Base-by-base conservation (phyloP, 2,329 filamentous ascomycete genomes). In the Blastomyces parvus region DNA sequence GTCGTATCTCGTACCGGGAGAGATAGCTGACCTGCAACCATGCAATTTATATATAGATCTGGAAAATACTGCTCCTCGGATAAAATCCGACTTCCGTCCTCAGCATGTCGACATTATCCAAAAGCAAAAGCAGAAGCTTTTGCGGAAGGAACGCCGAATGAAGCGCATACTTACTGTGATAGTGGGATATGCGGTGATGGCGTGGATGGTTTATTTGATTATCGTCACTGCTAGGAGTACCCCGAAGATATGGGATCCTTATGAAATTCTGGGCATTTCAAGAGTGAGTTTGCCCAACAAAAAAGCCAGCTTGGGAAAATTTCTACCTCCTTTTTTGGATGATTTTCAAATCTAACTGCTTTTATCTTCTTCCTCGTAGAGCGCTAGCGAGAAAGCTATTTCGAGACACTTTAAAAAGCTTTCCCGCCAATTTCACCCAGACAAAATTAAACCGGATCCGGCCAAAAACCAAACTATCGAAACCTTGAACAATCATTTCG, bases 181-280 rank as follows among this genome's bases (percentile, higher is more conserved):
- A 57, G 72, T 84, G 38, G 94, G 93, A 67, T 97, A 92, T 87
- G 81, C 84, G 38, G 75, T 91, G 66, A 96, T 97, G 81, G 89
- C 82, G 59, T 90, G 87, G 76, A 97, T 97, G 91, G 81, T 89
- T 36, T 99, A 97, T 76, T 83, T 99, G 65, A 96, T 97, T 73
- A 75, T 87, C 65, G 87, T 89, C 59, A 94, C 91, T 63, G 85
- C 89, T 69, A 84, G 84, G 63, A 85, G 86, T 1, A 77, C 82
- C 38, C 83, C 86, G 58, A 91, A 94, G 78, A 83, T 96, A 63
- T 99, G 93, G 90, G 95, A 99, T 77, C 94, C 94, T 1, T 99
- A 97, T 78, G 90, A 96, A 69, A 95, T 99, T 70, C 80, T 99
- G 63, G 90, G 90, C 56, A 84, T 99, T 63, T 86, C 89, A 69